These are phyloP conservation scores for Luffa aegyptiaca DNA, from an alignment of 306 rosid species.

Conservation along the genomic window DNA sequence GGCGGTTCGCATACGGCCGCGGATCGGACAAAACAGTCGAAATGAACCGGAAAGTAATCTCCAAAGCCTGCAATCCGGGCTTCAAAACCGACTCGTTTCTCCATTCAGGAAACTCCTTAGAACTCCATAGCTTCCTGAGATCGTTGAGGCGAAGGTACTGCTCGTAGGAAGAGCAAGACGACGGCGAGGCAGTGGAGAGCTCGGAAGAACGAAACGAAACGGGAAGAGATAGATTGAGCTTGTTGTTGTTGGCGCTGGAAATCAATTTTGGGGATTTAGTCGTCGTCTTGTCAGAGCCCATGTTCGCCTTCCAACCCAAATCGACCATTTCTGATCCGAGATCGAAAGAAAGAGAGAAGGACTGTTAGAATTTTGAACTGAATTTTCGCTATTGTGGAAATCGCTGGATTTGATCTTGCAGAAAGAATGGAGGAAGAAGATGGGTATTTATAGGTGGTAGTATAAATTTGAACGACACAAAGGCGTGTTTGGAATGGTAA, in stretches of 20 bases:
- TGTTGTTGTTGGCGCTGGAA: slow-evolving; percentile 28
- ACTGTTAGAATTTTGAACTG: background rate
- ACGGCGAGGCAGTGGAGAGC: slow-evolving; percentile 39
- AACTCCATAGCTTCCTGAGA: slow-evolving; percentile 50
- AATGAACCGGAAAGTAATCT: slow-evolving; percentile 68
- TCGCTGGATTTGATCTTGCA: background rate
- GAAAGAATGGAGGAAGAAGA: background rate
- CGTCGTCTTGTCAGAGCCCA: slow-evolving; percentile 39
- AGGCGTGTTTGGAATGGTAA: slow-evolving; percentile 48
- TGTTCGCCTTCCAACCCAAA: slow-evolving; percentile 61
- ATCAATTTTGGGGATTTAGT: slow-evolving; percentile 43
- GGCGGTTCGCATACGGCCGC: slow-evolving; percentile 48
- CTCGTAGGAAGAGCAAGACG: slow-evolving; percentile 52
- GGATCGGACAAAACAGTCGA: slow-evolving; percentile 58
- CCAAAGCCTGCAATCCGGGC: slow-evolving; percentile 69
- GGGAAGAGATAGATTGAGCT: slow-evolving; percentile 28
- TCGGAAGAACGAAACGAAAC: slow-evolving; percentile 31
- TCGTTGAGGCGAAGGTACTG: slow-evolving; percentile 62
- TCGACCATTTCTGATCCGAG: slow-evolving; percentile 41
- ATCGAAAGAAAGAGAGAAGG: background rate
- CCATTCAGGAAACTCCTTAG: slow-evolving; percentile 50
- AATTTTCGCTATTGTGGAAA: background rate
- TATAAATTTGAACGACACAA: slow-evolving; percentile 4
- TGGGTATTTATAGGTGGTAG: slow-evolving; percentile 34
- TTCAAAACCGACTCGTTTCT: slow-evolving; percentile 54